Evolutionary conservation across 2,329 filamentous ascomycete genomes (phyloP).

Genomic region (Grosmannia huntii): DNA sequence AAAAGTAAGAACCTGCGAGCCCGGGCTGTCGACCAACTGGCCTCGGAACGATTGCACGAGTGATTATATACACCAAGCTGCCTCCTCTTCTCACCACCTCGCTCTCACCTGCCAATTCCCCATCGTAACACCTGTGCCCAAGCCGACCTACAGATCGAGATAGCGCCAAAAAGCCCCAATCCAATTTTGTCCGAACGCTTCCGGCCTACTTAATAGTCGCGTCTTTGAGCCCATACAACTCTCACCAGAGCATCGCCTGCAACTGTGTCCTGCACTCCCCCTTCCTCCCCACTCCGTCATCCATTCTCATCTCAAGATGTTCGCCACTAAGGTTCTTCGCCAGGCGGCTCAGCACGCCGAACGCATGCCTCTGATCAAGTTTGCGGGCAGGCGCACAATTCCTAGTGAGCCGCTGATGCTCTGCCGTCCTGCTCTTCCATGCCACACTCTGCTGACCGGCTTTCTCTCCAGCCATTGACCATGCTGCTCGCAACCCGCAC

Average conservation of each 20-base stretch:
- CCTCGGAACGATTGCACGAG: no score
- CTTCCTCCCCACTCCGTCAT: background rate
- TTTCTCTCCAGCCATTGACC: conserved; percentile 40
- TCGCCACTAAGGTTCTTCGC: conserved; percentile 41
- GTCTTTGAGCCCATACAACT: no score
- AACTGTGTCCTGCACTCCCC: background rate
- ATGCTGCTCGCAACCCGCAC: conserved; percentile 54
- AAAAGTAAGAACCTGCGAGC: no score
- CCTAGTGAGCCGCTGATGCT: conserved; percentile 33
- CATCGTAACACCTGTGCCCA: no score
- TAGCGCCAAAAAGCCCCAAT: background rate
- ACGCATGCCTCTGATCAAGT: conserved; percentile 49
- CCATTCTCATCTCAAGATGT: conserved; percentile 27
- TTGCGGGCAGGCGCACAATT: conserved; percentile 46
- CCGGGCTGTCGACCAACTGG: no score
- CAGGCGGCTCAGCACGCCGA: conserved; percentile 46
- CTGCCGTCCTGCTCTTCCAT: background rate
- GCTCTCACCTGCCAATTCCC: no score
- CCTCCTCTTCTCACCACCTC: no score
- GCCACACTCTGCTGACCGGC: background rate
- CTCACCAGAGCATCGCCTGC: background rate
- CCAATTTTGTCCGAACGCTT: background rate
- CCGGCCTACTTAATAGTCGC: background rate
- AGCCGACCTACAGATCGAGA: no score
- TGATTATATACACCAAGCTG: no score